Evolutionary conservation across 345 rosid species (phyloP).

Genomic region (Dipteronia dyeriana): DNA sequence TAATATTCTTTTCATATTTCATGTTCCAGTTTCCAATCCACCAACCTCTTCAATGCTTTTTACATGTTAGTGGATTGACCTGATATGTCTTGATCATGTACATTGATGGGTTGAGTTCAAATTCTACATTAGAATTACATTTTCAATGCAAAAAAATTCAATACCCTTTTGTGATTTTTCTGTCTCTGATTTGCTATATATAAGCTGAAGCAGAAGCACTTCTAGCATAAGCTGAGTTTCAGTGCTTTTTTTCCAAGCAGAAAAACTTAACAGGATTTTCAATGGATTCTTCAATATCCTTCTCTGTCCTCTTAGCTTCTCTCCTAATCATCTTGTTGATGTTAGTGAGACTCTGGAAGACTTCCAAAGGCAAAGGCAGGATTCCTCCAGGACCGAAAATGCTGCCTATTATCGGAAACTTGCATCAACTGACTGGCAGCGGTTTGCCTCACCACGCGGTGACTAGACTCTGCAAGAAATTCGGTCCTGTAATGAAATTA

Average conservation of each 20-base stretch:
- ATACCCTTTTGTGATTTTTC: neutral
- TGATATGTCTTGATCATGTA: neutral
- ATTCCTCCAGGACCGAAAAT: slow-evolving; percentile 24
- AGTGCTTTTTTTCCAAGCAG: neutral
- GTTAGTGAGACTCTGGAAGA: slow-evolving; percentile 2
- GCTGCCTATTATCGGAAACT: slow-evolving; percentile 29
- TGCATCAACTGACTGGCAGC: slow-evolving; percentile 24
- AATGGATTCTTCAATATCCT: slow-evolving; percentile 3
- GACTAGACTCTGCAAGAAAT: slow-evolving; percentile 10
- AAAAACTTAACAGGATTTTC: neutral
- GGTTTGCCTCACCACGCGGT: slow-evolving; percentile 19
- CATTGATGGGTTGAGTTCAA: neutral
- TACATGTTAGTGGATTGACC: neutral
- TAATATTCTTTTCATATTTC: neutral
- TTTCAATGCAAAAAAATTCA: neutral
- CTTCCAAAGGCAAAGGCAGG: neutral
- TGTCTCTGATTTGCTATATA: neutral
- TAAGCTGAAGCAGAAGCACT: neutral
- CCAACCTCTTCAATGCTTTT: neutral
- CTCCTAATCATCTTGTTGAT: slow-evolving; percentile 14
- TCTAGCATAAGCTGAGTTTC: neutral
- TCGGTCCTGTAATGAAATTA: slow-evolving; percentile 14
- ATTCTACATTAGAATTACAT: too few relatives aligned
- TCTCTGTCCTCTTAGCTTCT: slow-evolving; percentile 13
- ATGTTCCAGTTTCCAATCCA: neutral